A percentile compares a stretch with the other conserved stretches of the same genome.
phyloP scores from a whole-genome alignment of 2,329 filamentous ascomycete species.

The Botrytis galanthina region DNA sequence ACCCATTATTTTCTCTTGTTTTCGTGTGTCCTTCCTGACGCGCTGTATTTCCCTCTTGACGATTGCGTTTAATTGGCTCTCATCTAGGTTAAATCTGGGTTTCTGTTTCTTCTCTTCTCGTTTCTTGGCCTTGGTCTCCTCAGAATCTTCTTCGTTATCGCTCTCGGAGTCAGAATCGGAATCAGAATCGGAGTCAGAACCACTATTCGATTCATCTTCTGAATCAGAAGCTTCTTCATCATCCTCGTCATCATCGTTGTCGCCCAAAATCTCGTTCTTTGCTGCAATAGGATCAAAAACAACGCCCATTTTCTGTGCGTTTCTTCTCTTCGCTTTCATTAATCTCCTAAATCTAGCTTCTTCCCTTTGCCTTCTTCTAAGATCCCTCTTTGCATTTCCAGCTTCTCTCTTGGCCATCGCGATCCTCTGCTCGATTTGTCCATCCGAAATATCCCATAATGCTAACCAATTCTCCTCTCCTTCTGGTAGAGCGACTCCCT shows the following conservation, averaged over 20 bases:
- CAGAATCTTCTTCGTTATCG: background rate
- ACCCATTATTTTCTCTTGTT: slow-evolving; percentile 18
- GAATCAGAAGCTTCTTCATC: slow-evolving; percentile 18
- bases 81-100: slow-evolving; percentile 14
- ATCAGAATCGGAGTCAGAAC: slow-evolving; percentile 16
- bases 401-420: slow-evolving; percentile 28
- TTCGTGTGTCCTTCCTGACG: slow-evolving; percentile 13
- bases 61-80: slow-evolving; percentile 15
- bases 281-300: slow-evolving; percentile 31
- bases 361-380: slow-evolving; percentile 29
- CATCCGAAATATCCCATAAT: slow-evolving; percentile 39
- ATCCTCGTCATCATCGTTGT: slow-evolving; percentile 22
- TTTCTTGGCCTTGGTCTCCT: slow-evolving; percentile 4
- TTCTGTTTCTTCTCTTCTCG: slow-evolving; percentile 19
- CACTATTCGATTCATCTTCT: slow-evolving; percentile 20
- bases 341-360: slow-evolving; percentile 34
- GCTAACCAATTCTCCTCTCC: slow-evolving; percentile 38
- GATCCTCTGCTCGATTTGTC: slow-evolving; percentile 34
- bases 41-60: slow-evolving; percentile 20
- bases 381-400: slow-evolving; percentile 25
- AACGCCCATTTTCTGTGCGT: slow-evolving; percentile 28
- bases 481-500: slow-evolving; percentile 32
- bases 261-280: slow-evolving; percentile 29
- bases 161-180: background rate
- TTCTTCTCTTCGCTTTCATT: slow-evolving; percentile 33